Conservation (phyloP, 352 stramenopile genomes). For the Pythium pectinolyticum region DNA sequence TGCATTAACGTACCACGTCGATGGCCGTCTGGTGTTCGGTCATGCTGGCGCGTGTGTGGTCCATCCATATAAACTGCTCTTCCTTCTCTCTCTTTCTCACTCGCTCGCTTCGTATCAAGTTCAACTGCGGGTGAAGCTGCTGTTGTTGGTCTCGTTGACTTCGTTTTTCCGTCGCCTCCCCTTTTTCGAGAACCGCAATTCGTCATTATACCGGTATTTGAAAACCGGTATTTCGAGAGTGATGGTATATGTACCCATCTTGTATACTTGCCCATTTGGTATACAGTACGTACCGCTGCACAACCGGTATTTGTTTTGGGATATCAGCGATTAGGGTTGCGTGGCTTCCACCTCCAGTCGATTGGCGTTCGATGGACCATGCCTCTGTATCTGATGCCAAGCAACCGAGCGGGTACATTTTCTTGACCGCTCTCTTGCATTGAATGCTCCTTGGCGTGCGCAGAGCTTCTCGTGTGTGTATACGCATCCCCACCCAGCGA, state of each 20-base stretch:
- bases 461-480: conserved; percentile 4
- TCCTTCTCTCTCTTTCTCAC: conserved; percentile 11
- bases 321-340: conserved; percentile 4
- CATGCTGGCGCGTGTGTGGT: conserved; percentile 31
- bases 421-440: neutral
- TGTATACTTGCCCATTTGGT: neutral
- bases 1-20: conserved; percentile 28
- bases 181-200: conserved; percentile 4
- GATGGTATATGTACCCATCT: conserved; percentile 6
- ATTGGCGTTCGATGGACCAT: conserved; percentile 30
- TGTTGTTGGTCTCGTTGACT: neutral
- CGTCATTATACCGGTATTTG: conserved; percentile 21
- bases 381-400: conserved; percentile 25
- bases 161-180: neutral
- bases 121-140: neutral
- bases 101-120: conserved; percentile 10
- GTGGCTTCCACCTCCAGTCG: conserved; percentile 19
- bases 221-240: conserved; percentile 9
- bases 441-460: conserved; percentile 25
- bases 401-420: conserved; percentile 11
- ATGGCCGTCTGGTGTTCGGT: conserved; percentile 28
- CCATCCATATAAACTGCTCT: conserved; percentile 34
- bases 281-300: conserved; percentile 3
- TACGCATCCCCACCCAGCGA: neutral
- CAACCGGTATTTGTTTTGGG: conserved; percentile 4